Base-by-base conservation (phyloP, 2,329 filamentous ascomycete genomes). In the Fusarium abutilonis region DNA sequence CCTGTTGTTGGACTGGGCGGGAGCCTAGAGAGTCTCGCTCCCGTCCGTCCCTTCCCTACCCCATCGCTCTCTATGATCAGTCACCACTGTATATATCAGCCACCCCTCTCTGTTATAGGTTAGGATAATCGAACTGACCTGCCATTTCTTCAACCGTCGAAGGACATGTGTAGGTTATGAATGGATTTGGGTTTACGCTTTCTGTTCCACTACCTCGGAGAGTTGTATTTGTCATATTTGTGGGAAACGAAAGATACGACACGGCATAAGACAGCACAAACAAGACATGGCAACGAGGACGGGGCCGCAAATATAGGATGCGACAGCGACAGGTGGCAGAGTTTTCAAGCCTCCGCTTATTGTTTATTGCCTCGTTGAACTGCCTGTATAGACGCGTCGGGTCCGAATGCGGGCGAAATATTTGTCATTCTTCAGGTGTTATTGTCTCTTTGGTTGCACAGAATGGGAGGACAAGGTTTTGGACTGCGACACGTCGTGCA, bases 31-130 rank as follows among this genome's bases (percentile, higher is more conserved):
- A 54, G 31, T 29, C 32, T 63, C 50, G 35, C 54, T 58, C 47
- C 53, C 58, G 46, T 52, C 47, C 59, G 31, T 49, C 43, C 41
- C 15, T 42, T 59, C 46, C 45, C 39, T 26, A 6, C 23, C 23
- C 23, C 23, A 26, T 26, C 23, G 8, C 23, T 26, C 23, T 57
- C 32, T 45, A 17, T 32, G 13, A 31, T 19, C 19, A 19, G 19
- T 19, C 19, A 19, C 40, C 31, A 17, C 38, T 26, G 35, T 41
- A 26, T 41, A 26, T 41, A 32, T 26, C 50, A 13, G 21, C 15
- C 60, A 64, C 54, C 60, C 60, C 60, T 55, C 26, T 52, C 48
- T 50, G 38, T 44, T 59, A 32, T 41, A 11, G 60, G 54, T 42
- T 56, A 64, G 45, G 29, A 21, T 23, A 54, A 36, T 43, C 23